Conservation (phyloP, 2,329 filamentous ascomycete species). For the Ophiostoma montium region DNA sequence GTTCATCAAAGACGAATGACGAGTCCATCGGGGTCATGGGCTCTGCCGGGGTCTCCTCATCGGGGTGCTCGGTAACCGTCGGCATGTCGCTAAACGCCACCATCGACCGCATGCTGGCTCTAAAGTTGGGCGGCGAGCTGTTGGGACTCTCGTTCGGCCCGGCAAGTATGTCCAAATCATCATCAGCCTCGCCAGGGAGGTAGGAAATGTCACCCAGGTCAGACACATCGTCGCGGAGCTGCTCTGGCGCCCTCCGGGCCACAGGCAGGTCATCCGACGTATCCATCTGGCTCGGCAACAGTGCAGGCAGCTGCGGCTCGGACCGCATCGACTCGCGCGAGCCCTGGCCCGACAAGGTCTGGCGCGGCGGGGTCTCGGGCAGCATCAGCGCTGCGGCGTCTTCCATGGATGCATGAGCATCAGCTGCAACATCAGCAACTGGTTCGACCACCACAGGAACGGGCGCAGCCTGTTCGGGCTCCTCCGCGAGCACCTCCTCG, state of each 20-base stretch:
- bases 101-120: slow-evolving; percentile 24
- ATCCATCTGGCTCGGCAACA: background rate
- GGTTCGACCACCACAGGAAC: too few relatives aligned
- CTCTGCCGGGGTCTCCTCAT: slow-evolving; percentile 25
- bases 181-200: slow-evolving; percentile 19
- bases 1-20: slow-evolving; percentile 21
- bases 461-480: background rate
- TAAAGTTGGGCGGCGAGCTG: slow-evolving; percentile 32
- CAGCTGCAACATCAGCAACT: background rate
- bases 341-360: slow-evolving; percentile 3
- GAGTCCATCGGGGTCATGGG: slow-evolving; percentile 27
- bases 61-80: slow-evolving; percentile 27
- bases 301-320: slow-evolving; percentile 19
- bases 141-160: slow-evolving; percentile 24
- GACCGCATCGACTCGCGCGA: slow-evolving; percentile 9
- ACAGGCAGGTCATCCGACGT: background rate
- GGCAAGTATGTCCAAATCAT: slow-evolving; percentile 10
- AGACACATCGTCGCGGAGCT: slow-evolving; percentile 27
- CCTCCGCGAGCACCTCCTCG: background rate
- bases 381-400: background rate
- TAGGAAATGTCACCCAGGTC: slow-evolving; percentile 30
- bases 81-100: slow-evolving; percentile 32
- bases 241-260: slow-evolving; percentile 15
- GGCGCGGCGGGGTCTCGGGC: background rate
- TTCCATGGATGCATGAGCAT: background rate